Evolutionary conservation across 129 eudicot genomes (phyloP).

Genomic region (Cynara cardunculus): DNA sequence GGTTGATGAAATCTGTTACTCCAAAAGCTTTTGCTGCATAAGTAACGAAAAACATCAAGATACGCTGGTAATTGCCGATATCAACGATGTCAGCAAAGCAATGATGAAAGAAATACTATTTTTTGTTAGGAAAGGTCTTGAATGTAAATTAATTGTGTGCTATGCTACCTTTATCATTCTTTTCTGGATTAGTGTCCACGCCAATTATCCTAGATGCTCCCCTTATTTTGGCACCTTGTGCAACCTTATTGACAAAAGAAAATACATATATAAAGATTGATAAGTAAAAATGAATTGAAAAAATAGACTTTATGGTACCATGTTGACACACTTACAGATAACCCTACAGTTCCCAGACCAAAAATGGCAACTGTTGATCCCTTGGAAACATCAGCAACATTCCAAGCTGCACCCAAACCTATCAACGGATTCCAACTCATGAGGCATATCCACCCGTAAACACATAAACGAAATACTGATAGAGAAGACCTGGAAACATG

Average conservation of each 20-base stretch:
- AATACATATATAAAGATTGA: background rate
- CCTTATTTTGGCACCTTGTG: slow-evolving; percentile 87
- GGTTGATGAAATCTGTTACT: slow-evolving; percentile 84
- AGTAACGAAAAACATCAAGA: background rate
- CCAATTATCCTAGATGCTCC: slow-evolving; percentile 90
- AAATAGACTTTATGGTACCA: background rate
- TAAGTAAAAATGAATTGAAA: background rate
- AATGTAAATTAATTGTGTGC: background rate
- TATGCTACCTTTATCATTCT: slow-evolving; percentile 68
- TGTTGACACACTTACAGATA: slow-evolving; percentile 57
- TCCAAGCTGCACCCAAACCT: slow-evolving; percentile 99
- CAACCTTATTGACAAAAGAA: slow-evolving; percentile 52
- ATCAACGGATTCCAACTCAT: background rate
- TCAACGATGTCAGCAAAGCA: background rate
- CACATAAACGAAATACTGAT: background rate
- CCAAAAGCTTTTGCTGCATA: slow-evolving; percentile 87
- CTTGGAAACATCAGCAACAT: slow-evolving; percentile 73
- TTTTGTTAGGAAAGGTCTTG: background rate
- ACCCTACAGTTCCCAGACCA: slow-evolving; percentile 99
- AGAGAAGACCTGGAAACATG: no score
- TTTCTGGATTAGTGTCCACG: slow-evolving; percentile 73
- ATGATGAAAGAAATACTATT: background rate
- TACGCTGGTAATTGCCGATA: background rate
- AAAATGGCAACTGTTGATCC: slow-evolving; percentile 82
- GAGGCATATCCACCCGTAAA: background rate